These are phyloP conservation scores for Arachnomyces sp. DNA, from an alignment of 2,329 filamentous ascomycete genomes.

Conservation along the genomic window DNA sequence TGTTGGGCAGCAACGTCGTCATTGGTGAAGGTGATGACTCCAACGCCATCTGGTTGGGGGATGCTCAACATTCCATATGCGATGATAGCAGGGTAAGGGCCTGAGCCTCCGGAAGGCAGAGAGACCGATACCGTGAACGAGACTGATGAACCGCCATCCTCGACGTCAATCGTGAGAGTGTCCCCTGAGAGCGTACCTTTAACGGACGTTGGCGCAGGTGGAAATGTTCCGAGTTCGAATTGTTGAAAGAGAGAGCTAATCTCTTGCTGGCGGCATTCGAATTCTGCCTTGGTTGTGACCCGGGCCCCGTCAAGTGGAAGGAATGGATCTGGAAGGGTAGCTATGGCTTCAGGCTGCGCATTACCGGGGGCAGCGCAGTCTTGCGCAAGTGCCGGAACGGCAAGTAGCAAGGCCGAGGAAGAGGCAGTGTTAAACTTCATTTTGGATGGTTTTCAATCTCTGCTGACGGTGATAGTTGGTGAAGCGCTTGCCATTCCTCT, in stretches of 20 bases:
- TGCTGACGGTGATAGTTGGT: too few relatives aligned
- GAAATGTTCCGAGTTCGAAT: constrained; percentile 45
- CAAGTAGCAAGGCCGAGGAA: constrained; percentile 1
- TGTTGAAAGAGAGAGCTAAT: constrained; percentile 43
- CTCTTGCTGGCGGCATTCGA: constrained; percentile 42
- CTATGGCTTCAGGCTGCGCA: too few relatives aligned
- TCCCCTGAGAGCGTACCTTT: constrained; percentile 34
- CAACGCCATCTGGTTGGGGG: constrained; percentile 47
- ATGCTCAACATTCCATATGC: constrained; percentile 48
- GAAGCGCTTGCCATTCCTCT: too few relatives aligned
- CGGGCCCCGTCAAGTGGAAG: constrained; percentile 35
- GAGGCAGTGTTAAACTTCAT: too few relatives aligned
- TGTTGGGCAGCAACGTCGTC: constrained; percentile 48
- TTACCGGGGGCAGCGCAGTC: neutral
- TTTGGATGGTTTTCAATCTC: too few relatives aligned
- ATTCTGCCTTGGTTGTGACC: constrained; percentile 40
- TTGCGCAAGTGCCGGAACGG: constrained; percentile 2
- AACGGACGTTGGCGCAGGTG: constrained; percentile 34
- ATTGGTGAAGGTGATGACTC: constrained; percentile 52
- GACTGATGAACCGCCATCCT: constrained; percentile 37
- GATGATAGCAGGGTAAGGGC: constrained; percentile 51
- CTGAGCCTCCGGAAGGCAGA: constrained; percentile 24
- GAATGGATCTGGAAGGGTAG: constrained; percentile 38
- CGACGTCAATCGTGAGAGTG: constrained; percentile 39
- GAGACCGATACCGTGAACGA: constrained; percentile 39